These are phyloP conservation scores for Fusarium caatingaense DNA, from an alignment of 2,329 filamentous ascomycete species.

Conservation along the genomic window DNA sequence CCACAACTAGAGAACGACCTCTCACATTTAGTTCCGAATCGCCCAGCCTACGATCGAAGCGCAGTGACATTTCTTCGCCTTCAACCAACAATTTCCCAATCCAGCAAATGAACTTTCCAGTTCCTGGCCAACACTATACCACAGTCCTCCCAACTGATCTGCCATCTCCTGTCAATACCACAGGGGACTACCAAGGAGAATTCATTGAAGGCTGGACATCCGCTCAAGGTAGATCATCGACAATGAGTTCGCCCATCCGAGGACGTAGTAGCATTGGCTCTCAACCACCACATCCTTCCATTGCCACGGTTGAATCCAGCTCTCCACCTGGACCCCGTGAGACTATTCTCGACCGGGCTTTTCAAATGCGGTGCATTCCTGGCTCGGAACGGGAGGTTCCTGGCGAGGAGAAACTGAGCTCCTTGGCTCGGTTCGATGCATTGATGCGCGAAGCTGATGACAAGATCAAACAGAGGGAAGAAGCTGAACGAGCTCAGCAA, in stretches of 20 bases:
- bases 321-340: constrained; percentile 68
- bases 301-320: constrained; percentile 55
- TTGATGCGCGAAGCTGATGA: constrained; percentile 72
- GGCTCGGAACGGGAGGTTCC: constrained; percentile 66
- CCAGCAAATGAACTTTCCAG: constrained; percentile 53
- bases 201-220: constrained; percentile 71
- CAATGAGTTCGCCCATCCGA: constrained; percentile 67
- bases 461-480: constrained; percentile 57
- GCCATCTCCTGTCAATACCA: constrained; percentile 66
- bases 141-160: constrained; percentile 65
- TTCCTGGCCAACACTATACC: constrained; percentile 62
- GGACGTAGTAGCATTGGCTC: constrained; percentile 67
- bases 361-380: constrained; percentile 71
- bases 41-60: constrained; percentile 70
- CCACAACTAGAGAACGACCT: constrained; percentile 60
- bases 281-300: constrained; percentile 54
- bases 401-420: constrained; percentile 72
- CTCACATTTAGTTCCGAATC: constrained; percentile 67
- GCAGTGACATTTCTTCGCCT: constrained; percentile 71
- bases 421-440: constrained; percentile 73
- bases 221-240: constrained; percentile 68
- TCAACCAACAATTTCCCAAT: constrained; percentile 60
- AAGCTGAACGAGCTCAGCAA: constrained; percentile 49
- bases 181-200: constrained; percentile 65
- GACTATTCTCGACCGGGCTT: constrained; percentile 75